Percentiles rank a stretch among this genome's conserved stretches.
phyloP scores from a whole-genome alignment of 2,329 filamentous ascomycete genomes.

The Graphiopsis chlorocephala region DNA sequence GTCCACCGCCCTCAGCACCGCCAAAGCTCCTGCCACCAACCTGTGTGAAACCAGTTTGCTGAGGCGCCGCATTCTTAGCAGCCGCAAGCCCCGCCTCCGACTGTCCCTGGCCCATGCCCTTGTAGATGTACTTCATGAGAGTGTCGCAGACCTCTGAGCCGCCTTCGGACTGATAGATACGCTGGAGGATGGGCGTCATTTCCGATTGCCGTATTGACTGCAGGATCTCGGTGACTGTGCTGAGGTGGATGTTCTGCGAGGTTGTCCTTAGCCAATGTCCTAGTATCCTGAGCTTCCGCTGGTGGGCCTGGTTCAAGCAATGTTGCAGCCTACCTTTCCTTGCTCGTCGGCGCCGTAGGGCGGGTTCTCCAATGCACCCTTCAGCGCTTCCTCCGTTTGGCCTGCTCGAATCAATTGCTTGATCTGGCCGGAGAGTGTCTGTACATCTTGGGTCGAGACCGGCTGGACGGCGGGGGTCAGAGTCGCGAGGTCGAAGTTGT shows the following conservation, averaged over 20 bases:
- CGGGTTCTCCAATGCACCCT: conserved; percentile 78
- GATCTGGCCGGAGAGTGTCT: conserved; percentile 74
- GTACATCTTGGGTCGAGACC: conserved; percentile 73
- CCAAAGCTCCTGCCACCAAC: conserved; percentile 50
- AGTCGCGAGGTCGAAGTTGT: conserved; percentile 86
- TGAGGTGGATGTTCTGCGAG: conserved; percentile 74
- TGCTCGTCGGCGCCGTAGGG: conserved; percentile 62
- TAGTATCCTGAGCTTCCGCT: neutral
- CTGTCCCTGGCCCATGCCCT: conserved; percentile 67
- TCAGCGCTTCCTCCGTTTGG: conserved; percentile 81
- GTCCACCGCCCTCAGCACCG: conserved; percentile 68
- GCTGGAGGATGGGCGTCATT: conserved; percentile 83
- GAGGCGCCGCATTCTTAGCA: conserved; percentile 58
- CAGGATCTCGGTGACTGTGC: conserved; percentile 86
- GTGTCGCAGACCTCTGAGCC: conserved; percentile 86
- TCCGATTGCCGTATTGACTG: conserved; percentile 95
- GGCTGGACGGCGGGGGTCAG: conserved; percentile 75
- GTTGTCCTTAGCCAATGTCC: conserved; percentile 26
- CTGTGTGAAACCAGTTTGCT: conserved; percentile 87
- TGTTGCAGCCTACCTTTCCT: conserved; percentile 45
- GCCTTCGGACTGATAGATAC: conserved; percentile 73
- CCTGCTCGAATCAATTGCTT: conserved; percentile 83
- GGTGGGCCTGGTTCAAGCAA: neutral
- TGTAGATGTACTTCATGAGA: conserved; percentile 97
- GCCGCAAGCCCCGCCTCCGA: conserved; percentile 28